Evolutionary conservation across 139 green algal genomes (phyloP), one percentile per base, ranked within the genome.

Genomic region (Tetradesmus obliquus): DNA sequence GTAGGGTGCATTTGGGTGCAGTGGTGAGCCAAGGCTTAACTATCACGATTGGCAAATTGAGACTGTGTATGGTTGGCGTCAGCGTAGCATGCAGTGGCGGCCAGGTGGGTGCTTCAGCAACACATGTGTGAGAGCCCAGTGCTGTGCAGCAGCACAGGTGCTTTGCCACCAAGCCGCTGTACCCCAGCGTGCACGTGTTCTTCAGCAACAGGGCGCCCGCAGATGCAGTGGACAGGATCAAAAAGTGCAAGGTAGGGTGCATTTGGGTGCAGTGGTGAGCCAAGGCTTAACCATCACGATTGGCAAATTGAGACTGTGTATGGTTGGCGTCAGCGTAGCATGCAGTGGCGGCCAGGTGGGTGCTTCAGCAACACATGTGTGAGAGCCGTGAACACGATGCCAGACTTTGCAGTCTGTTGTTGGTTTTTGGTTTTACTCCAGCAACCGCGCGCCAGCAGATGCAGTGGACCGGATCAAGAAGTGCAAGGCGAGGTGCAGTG

Each of bases 101-200:
- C 32, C 32, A 45, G 32, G 32, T 45, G 32, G 32, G 32, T 45
- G 32, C 32, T 45, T 45, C 32, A 45, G 32, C 32, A 45, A 45
- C 32, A 45, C 32, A 45, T 45, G 32, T 45, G 32, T 45, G 32
- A 45, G 32, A 45, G 32, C 32, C 32, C 0, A 45, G 32, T 45
- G 32, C 32, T 45, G 32, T 45, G 32, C 32, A 45, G 32, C 32
- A 45, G 32, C 32, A 45, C 32, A 45, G 32, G 32, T 45, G 32
- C 32, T 98, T 96, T 19, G 91, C 76, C 3, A 93, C 86, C 15
- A 80, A 69, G 69, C 66, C 88, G 17, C 24, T 86, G 20, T 99
- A 98, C 92, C 93, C 94, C 80, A 92, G 88, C 1, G 97, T 94
- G 53, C 95, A 99, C 93, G 93, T 99, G 9, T 99, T 99, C 94